Conservation (phyloP, 129 eudicot species). For the Flaveria linearis region DNA sequence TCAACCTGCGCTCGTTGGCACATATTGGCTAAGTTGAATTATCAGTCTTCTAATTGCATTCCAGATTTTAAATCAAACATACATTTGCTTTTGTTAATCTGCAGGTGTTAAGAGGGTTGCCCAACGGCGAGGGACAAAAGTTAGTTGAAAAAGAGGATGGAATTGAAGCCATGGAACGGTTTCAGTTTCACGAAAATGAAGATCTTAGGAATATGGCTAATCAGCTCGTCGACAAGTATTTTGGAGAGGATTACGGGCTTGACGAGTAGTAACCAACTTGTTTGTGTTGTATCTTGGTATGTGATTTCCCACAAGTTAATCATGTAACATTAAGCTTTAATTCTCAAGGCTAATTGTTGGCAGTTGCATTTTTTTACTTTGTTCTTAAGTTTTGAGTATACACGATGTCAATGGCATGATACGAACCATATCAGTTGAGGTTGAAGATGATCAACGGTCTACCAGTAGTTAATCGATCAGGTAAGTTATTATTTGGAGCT, state of each 20-base stretch:
- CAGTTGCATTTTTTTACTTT: conserved; percentile 10
- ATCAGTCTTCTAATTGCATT: background rate
- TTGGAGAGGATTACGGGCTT: conserved; percentile 92
- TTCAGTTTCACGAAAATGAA: conserved; percentile 93
- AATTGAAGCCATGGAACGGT: conserved; percentile 94
- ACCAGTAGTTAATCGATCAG: background rate
- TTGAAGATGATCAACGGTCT: background rate
- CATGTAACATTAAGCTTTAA: conserved; percentile 27
- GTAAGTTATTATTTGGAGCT: too few species aligned
- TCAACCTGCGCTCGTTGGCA: too few species aligned
- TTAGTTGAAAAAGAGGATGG: conserved; percentile 92
- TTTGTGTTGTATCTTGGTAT: conserved; percentile 20
- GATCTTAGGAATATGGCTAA: conserved; percentile 88
- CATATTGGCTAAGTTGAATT: background rate
- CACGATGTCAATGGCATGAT: conserved; percentile 16
- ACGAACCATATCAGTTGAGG: background rate
- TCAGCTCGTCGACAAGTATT: conserved; percentile 83
- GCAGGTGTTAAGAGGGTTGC: conserved; percentile 93
- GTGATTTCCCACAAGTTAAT: background rate
- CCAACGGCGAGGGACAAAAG: conserved; percentile 83
- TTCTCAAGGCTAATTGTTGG: conserved; percentile 12
- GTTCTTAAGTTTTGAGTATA: conserved; percentile 7
- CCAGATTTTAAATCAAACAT: background rate
- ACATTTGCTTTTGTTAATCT: background rate
- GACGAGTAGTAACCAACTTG: conserved; percentile 40